These are phyloP conservation scores for Fusarium bulbicola DNA, from an alignment of 2,329 filamentous ascomycete species.

Conservation along the genomic window DNA sequence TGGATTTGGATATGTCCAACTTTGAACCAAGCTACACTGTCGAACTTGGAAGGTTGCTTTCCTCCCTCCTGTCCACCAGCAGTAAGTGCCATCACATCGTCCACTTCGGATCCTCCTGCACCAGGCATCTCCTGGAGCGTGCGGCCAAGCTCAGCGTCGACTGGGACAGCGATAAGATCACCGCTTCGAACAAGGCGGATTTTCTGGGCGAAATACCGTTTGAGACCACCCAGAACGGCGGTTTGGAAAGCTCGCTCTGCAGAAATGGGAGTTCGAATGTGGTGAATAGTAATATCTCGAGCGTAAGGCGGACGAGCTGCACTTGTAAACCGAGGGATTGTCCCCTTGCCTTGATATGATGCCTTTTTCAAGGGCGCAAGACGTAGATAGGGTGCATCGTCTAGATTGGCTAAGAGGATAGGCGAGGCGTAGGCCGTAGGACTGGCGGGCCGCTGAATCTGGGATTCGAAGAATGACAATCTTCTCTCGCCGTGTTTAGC, in stretches of 20 bases:
- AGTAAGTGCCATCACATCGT: conserved; percentile 71
- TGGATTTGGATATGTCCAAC: conserved; percentile 76
- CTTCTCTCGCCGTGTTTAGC: conserved; percentile 62
- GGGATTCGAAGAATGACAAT: conserved; percentile 73
- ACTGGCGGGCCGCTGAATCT: conserved; percentile 67
- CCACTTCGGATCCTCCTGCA: conserved; percentile 71
- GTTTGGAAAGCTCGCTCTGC: conserved; percentile 87
- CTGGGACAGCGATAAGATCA: conserved; percentile 87
- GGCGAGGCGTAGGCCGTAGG: conserved; percentile 82
- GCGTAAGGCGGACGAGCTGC: conserved; percentile 67
- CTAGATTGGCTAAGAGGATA: conserved; percentile 85
- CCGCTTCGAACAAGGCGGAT: conserved; percentile 85
- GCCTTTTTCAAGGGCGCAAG: conserved; percentile 74
- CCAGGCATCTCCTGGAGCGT: conserved; percentile 78
- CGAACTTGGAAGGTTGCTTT: conserved; percentile 50
- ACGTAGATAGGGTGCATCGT: conserved; percentile 79
- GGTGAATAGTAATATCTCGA: conserved; percentile 84
- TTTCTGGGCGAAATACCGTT: conserved; percentile 86
- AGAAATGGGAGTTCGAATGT: conserved; percentile 88
- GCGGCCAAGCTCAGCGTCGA: conserved; percentile 85
- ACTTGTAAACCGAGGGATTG: conserved; percentile 64
- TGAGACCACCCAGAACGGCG: conserved; percentile 85
- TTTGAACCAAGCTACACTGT: conserved; percentile 89
- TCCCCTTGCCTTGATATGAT: conserved; percentile 59
- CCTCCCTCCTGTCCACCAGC: conserved; percentile 47